phyloP scores from a whole-genome alignment of 179 eudicot species.

The Drosera spatulata region DNA sequence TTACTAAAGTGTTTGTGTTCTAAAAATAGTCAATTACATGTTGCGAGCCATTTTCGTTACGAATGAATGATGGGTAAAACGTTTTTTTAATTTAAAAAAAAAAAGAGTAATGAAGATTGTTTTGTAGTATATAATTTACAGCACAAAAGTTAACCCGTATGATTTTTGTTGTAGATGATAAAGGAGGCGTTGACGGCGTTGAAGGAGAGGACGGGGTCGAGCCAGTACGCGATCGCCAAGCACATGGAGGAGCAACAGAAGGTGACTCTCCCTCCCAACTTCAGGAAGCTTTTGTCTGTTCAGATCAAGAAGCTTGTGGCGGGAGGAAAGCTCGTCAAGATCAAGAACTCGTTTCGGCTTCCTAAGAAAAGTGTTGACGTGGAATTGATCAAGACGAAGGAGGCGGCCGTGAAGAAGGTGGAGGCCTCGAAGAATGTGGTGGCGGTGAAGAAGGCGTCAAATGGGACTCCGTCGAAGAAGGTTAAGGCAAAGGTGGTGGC shows the following conservation, averaged over 20 bases:
- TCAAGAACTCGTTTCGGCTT: slow-evolving; percentile 37
- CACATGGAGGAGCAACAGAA: slow-evolving; percentile 35
- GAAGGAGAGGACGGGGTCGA: slow-evolving; percentile 41
- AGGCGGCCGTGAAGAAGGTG: slow-evolving; percentile 1
- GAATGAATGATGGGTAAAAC: no score
- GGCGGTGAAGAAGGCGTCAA: no score
- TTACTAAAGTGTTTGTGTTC: no score
- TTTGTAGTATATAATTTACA: no score
- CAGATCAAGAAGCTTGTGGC: slow-evolving; percentile 34
- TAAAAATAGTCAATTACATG: no score
- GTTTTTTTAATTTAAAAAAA: no score
- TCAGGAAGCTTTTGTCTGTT: slow-evolving; percentile 22
- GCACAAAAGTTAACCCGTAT: no score
- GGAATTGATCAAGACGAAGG: background rate
- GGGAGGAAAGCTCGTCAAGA: slow-evolving; percentile 30
- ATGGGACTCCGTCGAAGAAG: background rate
- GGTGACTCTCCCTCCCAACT: slow-evolving; percentile 26
- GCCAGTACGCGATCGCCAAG: slow-evolving; percentile 7
- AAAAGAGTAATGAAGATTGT: no score
- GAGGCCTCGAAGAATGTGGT: background rate
- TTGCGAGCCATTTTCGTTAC: no score
- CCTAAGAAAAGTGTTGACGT: slow-evolving; percentile 12
- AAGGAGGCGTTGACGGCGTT: slow-evolving; percentile 30
- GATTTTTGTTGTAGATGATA: slow-evolving; percentile 20
- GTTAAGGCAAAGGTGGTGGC: slow-evolving; percentile 1